A percentile compares a stretch with the other conserved stretches of the same genome.
Evolutionary conservation across 352 stramenopile species (phyloP).

Genomic region (Globisporangium recalcitrans): DNA sequence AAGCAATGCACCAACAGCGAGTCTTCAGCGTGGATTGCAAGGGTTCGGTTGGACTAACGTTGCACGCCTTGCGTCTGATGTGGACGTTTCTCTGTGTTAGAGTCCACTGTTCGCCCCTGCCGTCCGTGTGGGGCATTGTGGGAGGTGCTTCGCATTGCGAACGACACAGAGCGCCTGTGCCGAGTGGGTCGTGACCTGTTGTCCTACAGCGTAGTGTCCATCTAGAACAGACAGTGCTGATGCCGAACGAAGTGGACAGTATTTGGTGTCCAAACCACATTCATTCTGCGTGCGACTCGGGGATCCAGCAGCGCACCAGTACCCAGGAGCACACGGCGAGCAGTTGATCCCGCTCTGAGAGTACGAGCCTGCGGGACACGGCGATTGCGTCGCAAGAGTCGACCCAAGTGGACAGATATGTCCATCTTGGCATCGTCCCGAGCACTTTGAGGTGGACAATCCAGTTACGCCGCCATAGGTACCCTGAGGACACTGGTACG

Average conservation of each 20-base stretch:
- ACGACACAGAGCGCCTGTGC: slow-evolving; percentile 32
- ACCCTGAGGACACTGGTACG: slow-evolving; percentile 43
- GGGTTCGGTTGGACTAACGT: too few species aligned
- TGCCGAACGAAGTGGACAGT: slow-evolving; percentile 52
- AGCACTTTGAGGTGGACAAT: slow-evolving; percentile 36
- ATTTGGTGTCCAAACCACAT: slow-evolving; percentile 38
- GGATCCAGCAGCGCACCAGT: slow-evolving; percentile 45
- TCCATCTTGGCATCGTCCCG: slow-evolving; percentile 49
- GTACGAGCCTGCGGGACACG: slow-evolving; percentile 55
- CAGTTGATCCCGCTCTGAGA: slow-evolving; percentile 52
- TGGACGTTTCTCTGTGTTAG: slow-evolving; percentile 10
- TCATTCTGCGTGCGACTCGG: slow-evolving; percentile 40
- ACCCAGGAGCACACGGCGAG: slow-evolving; percentile 45
- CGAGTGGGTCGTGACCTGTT: slow-evolving; percentile 34
- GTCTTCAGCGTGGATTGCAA: neutral
- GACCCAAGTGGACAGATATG: slow-evolving; percentile 47
- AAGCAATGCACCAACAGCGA: neutral
- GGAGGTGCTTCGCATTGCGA: slow-evolving; percentile 39
- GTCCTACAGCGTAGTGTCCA: slow-evolving; percentile 39
- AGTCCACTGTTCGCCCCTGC: slow-evolving; percentile 32
- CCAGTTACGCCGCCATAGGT: slow-evolving; percentile 47
- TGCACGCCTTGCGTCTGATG: too few species aligned
- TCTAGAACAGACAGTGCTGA: slow-evolving; percentile 21
- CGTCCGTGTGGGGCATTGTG: slow-evolving; percentile 54
- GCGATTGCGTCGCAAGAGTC: slow-evolving; percentile 30